Evolutionary conservation across 1,284 basidiomycete genomes (phyloP).

Genomic region (Xerocomus minutiporus): DNA sequence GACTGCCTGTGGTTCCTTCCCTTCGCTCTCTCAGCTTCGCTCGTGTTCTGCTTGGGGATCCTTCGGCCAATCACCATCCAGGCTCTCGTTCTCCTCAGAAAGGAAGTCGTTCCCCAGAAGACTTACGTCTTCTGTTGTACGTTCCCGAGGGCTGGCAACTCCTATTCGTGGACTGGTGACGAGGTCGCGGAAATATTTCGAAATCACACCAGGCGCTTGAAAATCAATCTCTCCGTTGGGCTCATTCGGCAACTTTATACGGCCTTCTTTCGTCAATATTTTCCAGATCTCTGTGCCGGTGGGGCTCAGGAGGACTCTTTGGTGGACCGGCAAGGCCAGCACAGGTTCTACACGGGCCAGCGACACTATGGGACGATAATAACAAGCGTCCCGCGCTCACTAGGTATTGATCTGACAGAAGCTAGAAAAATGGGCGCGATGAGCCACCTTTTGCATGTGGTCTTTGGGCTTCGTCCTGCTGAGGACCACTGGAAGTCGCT

Average conservation of each 20-base stretch:
- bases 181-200: neutral
- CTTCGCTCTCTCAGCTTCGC: neutral
- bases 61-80: neutral
- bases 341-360: constrained; percentile 2
- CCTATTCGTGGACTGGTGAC: neutral
- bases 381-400: neutral
- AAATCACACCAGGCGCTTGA: neutral
- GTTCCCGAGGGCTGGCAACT: neutral
- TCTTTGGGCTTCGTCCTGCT: neutral
- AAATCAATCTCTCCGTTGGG: neutral
- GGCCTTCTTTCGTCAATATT: constrained; percentile 7
- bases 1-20: constrained; percentile 9
- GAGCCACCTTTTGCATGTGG: constrained; percentile 2
- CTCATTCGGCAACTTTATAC: constrained; percentile 4
- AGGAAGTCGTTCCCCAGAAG: neutral
- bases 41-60: neutral
- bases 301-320: neutral
- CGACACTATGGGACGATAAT: neutral
- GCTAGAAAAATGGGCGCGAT: constrained; percentile 4
- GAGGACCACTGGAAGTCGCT: neutral
- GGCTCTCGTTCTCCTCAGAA: neutral
- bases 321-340: constrained; percentile 3
- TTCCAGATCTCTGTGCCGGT: neutral
- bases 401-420: constrained; percentile 5
- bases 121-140: neutral